A percentile compares a stretch with the other conserved stretches of the same genome.
Evolutionary conservation across 208 protist species (phyloP).

Genomic region (Leishmania amazonensis): DNA sequence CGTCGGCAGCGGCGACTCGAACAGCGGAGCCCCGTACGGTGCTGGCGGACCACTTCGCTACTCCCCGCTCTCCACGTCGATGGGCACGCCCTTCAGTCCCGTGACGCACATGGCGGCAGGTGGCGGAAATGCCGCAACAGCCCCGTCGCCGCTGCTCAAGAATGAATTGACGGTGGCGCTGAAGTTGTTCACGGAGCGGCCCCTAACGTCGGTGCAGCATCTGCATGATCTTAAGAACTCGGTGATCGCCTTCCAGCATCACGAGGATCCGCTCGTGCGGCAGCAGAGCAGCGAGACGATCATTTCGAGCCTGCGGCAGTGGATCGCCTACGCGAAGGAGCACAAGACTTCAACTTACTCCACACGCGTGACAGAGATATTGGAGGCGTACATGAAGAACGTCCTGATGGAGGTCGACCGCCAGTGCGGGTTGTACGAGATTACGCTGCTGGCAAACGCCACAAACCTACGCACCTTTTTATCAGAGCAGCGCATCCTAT

Average conservation of each 20-base stretch:
- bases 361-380: conserved; percentile 80
- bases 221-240: conserved; percentile 73
- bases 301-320: conserved; percentile 61
- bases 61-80: conserved; percentile 18
- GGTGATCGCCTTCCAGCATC: conserved; percentile 77
- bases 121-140: conserved; percentile 1
- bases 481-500: conserved; percentile 74
- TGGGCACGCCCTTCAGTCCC: conserved; percentile 24
- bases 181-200: conserved; percentile 65
- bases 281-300: conserved; percentile 76
- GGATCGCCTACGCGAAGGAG: conserved; percentile 78
- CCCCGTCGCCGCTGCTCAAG: conserved; percentile 5
- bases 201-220: conserved; percentile 77
- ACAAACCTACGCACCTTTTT: conserved; percentile 69
- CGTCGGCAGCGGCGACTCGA: conserved; percentile 9
- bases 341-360: conserved; percentile 86
- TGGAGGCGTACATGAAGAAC: conserved; percentile 87
- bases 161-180: conserved; percentile 81
- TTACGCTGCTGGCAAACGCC: conserved; percentile 70
- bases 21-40: conserved; percentile 18
- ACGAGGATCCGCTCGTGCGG: conserved; percentile 73
- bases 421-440: conserved; percentile 61
- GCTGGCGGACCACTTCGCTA: conserved; percentile 18
- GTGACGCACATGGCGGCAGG: background rate
- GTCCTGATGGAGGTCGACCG: conserved; percentile 83